Evolutionary conservation across 768 basidiomycete genomes (phyloP).

Genomic region (Tephrocybe sp.): DNA sequence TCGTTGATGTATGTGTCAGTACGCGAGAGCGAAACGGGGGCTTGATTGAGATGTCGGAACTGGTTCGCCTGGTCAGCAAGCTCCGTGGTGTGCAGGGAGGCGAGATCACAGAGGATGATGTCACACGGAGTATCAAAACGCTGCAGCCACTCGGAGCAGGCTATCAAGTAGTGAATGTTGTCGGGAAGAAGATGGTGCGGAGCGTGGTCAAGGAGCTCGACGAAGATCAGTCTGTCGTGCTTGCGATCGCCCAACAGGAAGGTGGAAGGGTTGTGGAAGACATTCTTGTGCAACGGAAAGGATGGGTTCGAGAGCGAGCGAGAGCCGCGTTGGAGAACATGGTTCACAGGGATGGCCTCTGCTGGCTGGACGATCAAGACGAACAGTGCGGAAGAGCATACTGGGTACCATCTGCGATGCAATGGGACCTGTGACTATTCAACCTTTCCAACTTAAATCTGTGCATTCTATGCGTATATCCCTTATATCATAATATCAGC

Average conservation of each 20-base stretch:
- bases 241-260: constrained; percentile 68
- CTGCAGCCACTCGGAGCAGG: constrained; percentile 90
- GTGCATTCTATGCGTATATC: background rate
- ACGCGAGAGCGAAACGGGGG: constrained; percentile 91
- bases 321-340: constrained; percentile 84
- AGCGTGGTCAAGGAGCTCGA: constrained; percentile 91
- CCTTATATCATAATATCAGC: background rate
- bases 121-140: constrained; percentile 80
- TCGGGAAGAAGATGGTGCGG: constrained; percentile 78
- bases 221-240: constrained; percentile 81
- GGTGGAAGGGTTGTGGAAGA: constrained; percentile 73
- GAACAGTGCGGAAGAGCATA: constrained; percentile 64
- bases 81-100: constrained; percentile 69
- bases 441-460: background rate
- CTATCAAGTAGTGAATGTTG: constrained; percentile 79
- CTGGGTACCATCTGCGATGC: constrained; percentile 89
- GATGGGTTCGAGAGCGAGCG: constrained; percentile 82
- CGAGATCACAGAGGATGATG: constrained; percentile 83
- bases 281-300: constrained; percentile 54
- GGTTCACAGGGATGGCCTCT: constrained; percentile 86
- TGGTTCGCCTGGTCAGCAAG: constrained; percentile 75
- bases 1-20: constrained; percentile 89
- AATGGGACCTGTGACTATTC: constrained; percentile 66
- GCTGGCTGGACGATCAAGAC: constrained; percentile 95
- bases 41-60: constrained; percentile 84